phyloP scores from a whole-genome alignment of 306 rosid species.

The Lotus japonicus region DNA sequence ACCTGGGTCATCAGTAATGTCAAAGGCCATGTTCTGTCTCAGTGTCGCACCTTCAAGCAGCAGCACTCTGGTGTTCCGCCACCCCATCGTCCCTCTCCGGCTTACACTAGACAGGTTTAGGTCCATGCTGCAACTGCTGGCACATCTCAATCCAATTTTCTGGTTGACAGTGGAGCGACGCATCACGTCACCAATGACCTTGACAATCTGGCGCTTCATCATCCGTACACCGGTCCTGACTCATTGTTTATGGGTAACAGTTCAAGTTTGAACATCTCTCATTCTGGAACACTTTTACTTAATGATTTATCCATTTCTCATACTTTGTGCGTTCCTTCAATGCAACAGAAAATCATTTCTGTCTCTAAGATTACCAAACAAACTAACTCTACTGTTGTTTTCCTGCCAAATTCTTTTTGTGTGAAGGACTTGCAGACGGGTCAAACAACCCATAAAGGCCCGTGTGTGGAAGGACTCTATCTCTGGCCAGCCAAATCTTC shows the following conservation, averaged over 20 bases:
- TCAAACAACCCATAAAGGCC: background rate
- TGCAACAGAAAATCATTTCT: background rate
- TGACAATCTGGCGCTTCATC: too few relatives aligned
- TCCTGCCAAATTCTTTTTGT: background rate
- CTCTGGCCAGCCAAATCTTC: background rate
- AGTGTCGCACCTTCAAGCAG: too few relatives aligned
- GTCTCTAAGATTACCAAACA: background rate
- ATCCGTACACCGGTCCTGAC: too few relatives aligned
- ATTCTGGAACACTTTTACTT: background rate
- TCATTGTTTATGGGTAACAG: too few relatives aligned
- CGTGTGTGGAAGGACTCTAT: background rate
- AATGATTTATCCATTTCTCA: background rate
- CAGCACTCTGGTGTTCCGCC: background rate
- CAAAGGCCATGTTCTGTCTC: background rate
- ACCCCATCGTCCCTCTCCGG: background rate
- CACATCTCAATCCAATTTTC: background rate
- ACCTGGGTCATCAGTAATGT: too few relatives aligned
- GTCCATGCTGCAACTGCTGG: background rate
- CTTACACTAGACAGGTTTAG: background rate
- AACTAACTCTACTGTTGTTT: background rate
- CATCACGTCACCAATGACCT: slow-evolving; percentile 5
- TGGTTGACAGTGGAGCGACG: background rate
- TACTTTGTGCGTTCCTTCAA: background rate
- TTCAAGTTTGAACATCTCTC: too few relatives aligned
- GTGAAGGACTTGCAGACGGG: background rate